Percentiles rank a stretch among this genome's conserved stretches.
Conservation (phyloP, 306 rosid genomes). For the Sechiopsis laciniata region DNA sequence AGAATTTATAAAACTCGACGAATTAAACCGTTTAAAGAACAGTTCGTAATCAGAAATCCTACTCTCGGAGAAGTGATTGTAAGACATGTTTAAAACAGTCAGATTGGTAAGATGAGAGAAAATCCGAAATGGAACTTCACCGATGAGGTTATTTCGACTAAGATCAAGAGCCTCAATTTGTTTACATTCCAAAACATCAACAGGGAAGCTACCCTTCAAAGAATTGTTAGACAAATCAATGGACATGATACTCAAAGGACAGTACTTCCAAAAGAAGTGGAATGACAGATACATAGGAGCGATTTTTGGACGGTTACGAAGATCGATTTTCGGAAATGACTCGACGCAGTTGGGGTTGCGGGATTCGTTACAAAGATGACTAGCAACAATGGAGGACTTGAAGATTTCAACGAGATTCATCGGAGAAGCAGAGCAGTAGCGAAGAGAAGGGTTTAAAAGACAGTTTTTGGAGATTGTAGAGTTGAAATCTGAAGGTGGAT, state of each 20-base stretch:
- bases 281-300: slow-evolving; percentile 61
- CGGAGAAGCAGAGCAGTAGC: slow-evolving; percentile 53
- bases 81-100: slow-evolving; percentile 48
- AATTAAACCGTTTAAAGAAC: slow-evolving; percentile 44
- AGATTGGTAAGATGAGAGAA: slow-evolving; percentile 47
- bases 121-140: slow-evolving; percentile 47
- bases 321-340: slow-evolving; percentile 61
- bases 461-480: slow-evolving; percentile 52
- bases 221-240: slow-evolving; percentile 60
- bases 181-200: slow-evolving; percentile 47
- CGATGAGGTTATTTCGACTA: slow-evolving; percentile 45
- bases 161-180: slow-evolving; percentile 59
- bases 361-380: slow-evolving; percentile 69
- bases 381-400: slow-evolving; percentile 60
- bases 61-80: slow-evolving; percentile 51
- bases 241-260: slow-evolving; percentile 44
- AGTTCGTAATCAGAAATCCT: slow-evolving; percentile 35
- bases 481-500: slow-evolving; percentile 58
- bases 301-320: slow-evolving; percentile 42
- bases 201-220: slow-evolving; percentile 48
- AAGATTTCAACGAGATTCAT: slow-evolving; percentile 52
- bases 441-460: slow-evolving; percentile 49
- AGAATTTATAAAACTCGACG: slow-evolving; percentile 52
- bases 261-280: slow-evolving; percentile 67
- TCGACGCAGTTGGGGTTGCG: slow-evolving; percentile 54